These are phyloP conservation scores for Eucalyptus decipiens DNA, from an alignment of 345 rosid genomes.

Conservation along the genomic window DNA sequence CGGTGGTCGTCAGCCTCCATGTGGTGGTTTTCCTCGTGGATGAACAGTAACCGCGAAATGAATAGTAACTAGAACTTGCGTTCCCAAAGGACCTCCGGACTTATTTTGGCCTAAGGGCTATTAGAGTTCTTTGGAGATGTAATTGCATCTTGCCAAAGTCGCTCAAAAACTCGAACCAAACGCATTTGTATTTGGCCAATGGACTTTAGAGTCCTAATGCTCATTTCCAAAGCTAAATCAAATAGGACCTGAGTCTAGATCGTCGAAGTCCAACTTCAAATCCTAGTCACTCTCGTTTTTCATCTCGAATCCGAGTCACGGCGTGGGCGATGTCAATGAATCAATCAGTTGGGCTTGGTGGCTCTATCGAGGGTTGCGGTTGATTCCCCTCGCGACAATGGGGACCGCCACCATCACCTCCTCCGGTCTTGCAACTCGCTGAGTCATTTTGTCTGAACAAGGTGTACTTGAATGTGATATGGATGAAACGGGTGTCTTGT, in stretches of 20 bases:
- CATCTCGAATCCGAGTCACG: background rate
- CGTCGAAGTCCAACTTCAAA: background rate
- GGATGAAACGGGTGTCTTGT: background rate
- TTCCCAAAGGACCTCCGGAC: too few species aligned
- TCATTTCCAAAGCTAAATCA: too few species aligned
- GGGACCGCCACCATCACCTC: background rate
- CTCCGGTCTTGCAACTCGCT: background rate
- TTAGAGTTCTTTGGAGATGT: too few species aligned
- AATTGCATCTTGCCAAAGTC: too few species aligned
- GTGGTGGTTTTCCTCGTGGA: too few species aligned
- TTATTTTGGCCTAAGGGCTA: too few species aligned
- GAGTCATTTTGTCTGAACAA: background rate
- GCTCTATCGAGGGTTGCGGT: rapidly evolving
- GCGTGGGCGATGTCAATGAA: background rate
- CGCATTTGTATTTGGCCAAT: too few species aligned
- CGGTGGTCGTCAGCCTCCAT: too few species aligned
- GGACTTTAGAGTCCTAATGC: too few species aligned
- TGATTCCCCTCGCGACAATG: background rate
- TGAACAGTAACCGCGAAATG: too few species aligned
- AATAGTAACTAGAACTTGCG: too few species aligned
- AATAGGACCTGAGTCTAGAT: background rate
- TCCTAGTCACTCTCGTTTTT: background rate
- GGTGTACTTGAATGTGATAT: background rate
- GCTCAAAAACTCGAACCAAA: too few species aligned
- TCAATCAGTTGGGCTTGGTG: background rate